Percentiles rank a stretch among this genome's conserved stretches.
Evolutionary conservation across 2,329 filamentous ascomycete species (phyloP).

Genomic region (Cladosporium phlei): DNA sequence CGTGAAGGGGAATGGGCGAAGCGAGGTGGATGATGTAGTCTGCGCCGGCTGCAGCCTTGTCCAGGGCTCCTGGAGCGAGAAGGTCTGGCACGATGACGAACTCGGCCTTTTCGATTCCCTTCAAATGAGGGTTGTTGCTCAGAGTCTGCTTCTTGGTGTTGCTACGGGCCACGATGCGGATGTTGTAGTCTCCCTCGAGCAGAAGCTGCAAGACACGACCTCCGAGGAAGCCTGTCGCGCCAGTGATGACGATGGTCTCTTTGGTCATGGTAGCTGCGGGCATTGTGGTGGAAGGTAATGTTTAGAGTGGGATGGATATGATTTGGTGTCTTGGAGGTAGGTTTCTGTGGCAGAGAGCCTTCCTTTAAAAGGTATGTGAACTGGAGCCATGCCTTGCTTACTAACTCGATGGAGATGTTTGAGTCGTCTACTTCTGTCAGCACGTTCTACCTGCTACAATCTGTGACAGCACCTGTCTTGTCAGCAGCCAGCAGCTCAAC

Average conservation of each 20-base stretch:
- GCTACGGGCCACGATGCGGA: slow-evolving; percentile 24
- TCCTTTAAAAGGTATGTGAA: too few species aligned
- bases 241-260: slow-evolving; percentile 8
- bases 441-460: too few species aligned
- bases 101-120: slow-evolving; percentile 11
- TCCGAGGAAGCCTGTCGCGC: slow-evolving; percentile 11
- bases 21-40: slow-evolving; percentile 35
- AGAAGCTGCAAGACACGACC: slow-evolving; percentile 1
- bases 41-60: slow-evolving; percentile 37
- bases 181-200: slow-evolving; percentile 18
- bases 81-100: slow-evolving; percentile 37
- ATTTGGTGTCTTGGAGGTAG: background rate
- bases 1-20: slow-evolving; percentile 19
- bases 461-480: too few species aligned
- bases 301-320: background rate
- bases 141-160: slow-evolving; percentile 15
- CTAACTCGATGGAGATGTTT: too few species aligned
- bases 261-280: background rate
- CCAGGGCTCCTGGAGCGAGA: slow-evolving; percentile 34
- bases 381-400: too few species aligned
- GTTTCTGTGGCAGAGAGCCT: too few species aligned
- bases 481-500: too few species aligned
- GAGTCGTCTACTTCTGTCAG: too few species aligned
- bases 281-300: background rate
- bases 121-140: slow-evolving; percentile 12